Evolutionary conservation across 1,284 basidiomycete species (phyloP), one percentile per base, ranked within the genome.

Genomic region (Blastosporella zonata): DNA sequence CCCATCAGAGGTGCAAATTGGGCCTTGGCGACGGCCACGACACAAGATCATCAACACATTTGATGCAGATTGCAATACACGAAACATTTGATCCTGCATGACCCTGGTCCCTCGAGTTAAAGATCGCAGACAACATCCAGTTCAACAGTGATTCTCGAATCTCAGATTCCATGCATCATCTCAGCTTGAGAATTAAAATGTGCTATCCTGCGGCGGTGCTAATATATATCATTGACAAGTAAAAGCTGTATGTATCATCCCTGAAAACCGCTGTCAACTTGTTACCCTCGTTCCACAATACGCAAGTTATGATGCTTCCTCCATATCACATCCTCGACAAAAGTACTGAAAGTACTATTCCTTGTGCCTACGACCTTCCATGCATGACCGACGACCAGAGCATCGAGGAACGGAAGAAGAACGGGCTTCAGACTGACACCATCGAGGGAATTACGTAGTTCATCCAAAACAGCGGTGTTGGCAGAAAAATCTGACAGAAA

Each of bases 291-390:
- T 56, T 81, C 70, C 17, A 74, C 68, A 31, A 84, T 81, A 33
- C 68, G 64, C 55, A 67, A 66, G 1, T 73, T 73, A 58, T 83
- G 82, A 60, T 79, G 77, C 43, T 63, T 71, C 52, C 75, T 70
- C 82, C 86, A 86, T 51, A 90, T 59, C 13, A 87, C 77, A 52
- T 87, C 82, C 49, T 74, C 66, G 12, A 85, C 75, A 55, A 83
- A 90, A 46, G 72, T 67, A 63, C 84, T 86, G 59, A 88, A 90
- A 23, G 88, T 90, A 60, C 86, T 88, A 44, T 76, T 73, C 41
- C 79, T 74, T 9, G 86, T 90, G 1, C 83, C 84, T 0, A 82
- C 75, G 27, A 87, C 73, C n/a, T 61, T 67, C 59, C 70, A 65
- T 1, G 81, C 82, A 43, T 72, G 72, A 0, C 77, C 78, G 15